phyloP scores from a whole-genome alignment of 352 stramenopile species.

The Discostella stelligera region DNA sequence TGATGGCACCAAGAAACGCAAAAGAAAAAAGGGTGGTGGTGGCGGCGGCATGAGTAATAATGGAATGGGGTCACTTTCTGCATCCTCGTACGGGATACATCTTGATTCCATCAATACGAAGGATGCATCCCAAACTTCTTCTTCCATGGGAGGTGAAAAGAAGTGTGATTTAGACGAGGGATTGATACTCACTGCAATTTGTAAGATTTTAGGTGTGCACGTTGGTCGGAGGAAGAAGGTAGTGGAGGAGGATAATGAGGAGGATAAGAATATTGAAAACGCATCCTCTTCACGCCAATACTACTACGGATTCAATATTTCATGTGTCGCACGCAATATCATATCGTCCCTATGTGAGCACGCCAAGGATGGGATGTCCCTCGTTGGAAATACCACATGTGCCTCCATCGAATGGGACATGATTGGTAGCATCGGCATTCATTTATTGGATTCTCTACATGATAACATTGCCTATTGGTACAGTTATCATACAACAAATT shows the following conservation, averaged over 20 bases:
- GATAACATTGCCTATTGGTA: conserved; percentile 20
- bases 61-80: conserved; percentile 7
- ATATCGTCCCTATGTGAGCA: conserved; percentile 33
- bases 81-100: conserved; percentile 39
- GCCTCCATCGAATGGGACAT: conserved; percentile 39
- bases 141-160: background rate
- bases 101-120: conserved; percentile 33
- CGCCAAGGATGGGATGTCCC: conserved; percentile 31
- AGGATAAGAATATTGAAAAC: too few species aligned
- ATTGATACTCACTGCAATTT: conserved; percentile 38
- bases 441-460: conserved; percentile 28
- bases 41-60: background rate
- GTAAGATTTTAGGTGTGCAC: conserved; percentile 36
- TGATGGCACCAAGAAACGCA: conserved; percentile 17
- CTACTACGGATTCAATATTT: too few species aligned
- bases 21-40: conserved; percentile 28
- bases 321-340: conserved; percentile 17
- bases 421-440: conserved; percentile 30
- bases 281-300: too few species aligned
- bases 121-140: too few species aligned
- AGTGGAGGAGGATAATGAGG: background rate
- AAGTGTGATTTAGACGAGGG: conserved; percentile 36
- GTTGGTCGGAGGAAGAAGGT: conserved; percentile 33
- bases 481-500: background rate
- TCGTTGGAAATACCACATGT: conserved; percentile 2